Conservation (phyloP, 176 grass and related monocot species). For the Thinopyrum elongatum region DNA sequence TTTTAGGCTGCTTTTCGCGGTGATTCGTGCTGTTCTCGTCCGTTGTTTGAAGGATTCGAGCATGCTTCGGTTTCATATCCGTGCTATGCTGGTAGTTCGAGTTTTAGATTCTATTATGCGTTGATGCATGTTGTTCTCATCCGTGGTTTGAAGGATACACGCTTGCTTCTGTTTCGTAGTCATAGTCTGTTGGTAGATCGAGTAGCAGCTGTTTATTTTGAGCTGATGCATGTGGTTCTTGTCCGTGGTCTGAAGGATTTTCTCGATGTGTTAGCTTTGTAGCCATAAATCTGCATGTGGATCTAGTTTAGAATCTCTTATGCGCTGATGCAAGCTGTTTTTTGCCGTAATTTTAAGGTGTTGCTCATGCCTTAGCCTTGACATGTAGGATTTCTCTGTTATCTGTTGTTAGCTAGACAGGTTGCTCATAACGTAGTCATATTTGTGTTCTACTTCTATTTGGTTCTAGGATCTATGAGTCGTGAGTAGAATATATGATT, state of each 20-base stretch:
- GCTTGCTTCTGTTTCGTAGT: too few relatives aligned
- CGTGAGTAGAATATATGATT: neutral
- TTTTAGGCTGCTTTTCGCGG: neutral
- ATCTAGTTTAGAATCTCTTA: too few relatives aligned
- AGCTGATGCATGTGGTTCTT: too few relatives aligned
- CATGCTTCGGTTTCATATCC: neutral
- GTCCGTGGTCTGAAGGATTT: too few relatives aligned
- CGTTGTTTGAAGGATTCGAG: neutral
- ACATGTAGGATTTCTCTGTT: neutral
- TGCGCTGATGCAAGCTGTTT: neutral
- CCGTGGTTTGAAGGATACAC: too few relatives aligned
- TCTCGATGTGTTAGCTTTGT: too few relatives aligned
- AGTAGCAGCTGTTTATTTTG: too few relatives aligned
- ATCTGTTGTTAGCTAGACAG: neutral
- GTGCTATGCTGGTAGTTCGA: too few relatives aligned
- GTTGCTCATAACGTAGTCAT: neutral
- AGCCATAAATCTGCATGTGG: too few relatives aligned
- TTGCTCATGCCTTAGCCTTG: neutral
- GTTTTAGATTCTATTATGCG: neutral
- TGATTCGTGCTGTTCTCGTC: neutral
- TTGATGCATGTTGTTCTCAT: too few relatives aligned
- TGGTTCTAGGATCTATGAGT: neutral
- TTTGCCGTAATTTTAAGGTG: neutral
- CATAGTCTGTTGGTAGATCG: too few relatives aligned
- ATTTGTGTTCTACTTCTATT: neutral